A percentile compares a stretch with the other conserved stretches of the same genome.
Conservation (phyloP, 768 basidiomycete genomes). For the Termitomyces heimii region DNA sequence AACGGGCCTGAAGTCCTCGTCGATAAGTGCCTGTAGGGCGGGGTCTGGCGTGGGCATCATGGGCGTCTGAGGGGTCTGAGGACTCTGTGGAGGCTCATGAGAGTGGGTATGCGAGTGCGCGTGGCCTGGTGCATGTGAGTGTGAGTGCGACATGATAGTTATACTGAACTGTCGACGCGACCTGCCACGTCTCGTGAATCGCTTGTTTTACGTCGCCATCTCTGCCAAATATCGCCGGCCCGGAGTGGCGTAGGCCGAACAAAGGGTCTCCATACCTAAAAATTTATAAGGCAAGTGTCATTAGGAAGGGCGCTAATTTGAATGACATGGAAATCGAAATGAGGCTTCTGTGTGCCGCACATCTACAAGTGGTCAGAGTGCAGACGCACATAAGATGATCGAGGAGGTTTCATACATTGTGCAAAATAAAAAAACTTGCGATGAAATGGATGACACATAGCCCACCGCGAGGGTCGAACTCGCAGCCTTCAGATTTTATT, state of each 20-base stretch:
- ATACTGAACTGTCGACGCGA: not conserved
- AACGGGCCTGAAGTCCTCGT: conserved; percentile 61
- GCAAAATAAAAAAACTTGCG: not conserved
- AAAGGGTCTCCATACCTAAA: not conserved
- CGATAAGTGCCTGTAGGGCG: conserved; percentile 68
- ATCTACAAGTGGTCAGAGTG: no score
- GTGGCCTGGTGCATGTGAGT: conserved; percentile 57
- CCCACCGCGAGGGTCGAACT: conserved; percentile 65
- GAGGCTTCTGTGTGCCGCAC: no score
- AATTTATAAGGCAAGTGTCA: not conserved
- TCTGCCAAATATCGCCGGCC: conserved; percentile 3
- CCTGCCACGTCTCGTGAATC: conserved; percentile 12
- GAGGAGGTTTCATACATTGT: no score
- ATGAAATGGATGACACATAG: not conserved
- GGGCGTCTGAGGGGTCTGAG: conserved; percentile 40
- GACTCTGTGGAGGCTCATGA: conserved; percentile 30
- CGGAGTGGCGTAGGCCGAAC: not conserved
- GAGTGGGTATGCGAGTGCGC: conserved; percentile 35
- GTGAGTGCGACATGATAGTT: conserved; percentile 55
- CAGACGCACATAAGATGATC: no score
- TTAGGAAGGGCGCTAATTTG: no score
- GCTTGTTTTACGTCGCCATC: conserved; percentile 2
- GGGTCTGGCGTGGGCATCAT: conserved; percentile 57
- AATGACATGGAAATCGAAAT: no score
- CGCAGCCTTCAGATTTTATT: conserved; percentile 70